Evolutionary conservation across 352 stramenopile genomes (phyloP).

Genomic region (Globisporangium emineosum): DNA sequence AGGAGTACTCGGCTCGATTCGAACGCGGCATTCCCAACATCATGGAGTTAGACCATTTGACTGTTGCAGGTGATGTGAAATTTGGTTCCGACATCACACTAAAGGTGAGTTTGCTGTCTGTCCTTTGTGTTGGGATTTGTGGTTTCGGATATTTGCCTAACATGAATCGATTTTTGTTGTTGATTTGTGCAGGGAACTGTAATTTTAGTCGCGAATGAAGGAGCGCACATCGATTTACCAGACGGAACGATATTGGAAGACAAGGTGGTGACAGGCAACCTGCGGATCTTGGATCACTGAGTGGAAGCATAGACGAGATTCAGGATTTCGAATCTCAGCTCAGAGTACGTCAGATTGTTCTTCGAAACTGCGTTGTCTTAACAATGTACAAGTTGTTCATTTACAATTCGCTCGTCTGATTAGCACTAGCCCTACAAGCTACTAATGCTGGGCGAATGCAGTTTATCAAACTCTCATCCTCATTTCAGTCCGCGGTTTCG

Average conservation of each 20-base stretch:
- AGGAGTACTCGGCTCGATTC: constrained; percentile 87
- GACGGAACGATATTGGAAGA: constrained; percentile 92
- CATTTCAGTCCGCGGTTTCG: not conserved
- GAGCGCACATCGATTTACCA: constrained; percentile 91
- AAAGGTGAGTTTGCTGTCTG: constrained; percentile 50
- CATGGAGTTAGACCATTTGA: constrained; percentile 92
- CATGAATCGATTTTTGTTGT: not conserved
- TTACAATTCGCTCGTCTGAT: not conserved
- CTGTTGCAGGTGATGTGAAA: constrained; percentile 90
- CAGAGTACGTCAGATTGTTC: not conserved
- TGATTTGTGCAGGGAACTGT: constrained; percentile 78
- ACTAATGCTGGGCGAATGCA: not conserved
- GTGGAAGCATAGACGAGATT: not conserved
- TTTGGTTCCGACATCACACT: constrained; percentile 92
- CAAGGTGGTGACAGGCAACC: constrained; percentile 93
- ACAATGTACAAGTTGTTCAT: not conserved
- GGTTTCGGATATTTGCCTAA: not conserved
- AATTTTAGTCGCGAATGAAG: constrained; percentile 94
- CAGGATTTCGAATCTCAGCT: not conserved
- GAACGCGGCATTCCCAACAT: constrained; percentile 91
- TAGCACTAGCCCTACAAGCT: not conserved
- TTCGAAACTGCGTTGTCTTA: not conserved
- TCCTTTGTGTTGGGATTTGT: not conserved
- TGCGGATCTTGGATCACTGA: constrained; percentile 92
- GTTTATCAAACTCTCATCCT: not conserved